phyloP scores from a whole-genome alignment of 2,329 filamentous ascomycete species.

The Chalaropsis thielavioides region DNA sequence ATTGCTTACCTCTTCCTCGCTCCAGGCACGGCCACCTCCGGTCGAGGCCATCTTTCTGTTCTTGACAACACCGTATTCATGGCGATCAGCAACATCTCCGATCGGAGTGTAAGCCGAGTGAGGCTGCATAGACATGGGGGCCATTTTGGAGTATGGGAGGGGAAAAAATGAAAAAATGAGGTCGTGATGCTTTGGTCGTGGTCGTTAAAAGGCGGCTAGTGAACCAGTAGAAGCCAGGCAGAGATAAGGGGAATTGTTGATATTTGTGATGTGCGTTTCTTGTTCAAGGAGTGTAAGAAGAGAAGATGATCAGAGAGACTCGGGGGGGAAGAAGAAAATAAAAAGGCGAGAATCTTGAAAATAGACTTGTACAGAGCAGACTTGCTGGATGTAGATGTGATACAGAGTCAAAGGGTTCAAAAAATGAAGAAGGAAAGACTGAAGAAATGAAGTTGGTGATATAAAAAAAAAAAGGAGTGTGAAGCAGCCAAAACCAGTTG shows the following conservation, averaged over 20 bases:
- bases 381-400: neutral
- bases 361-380: conserved; percentile 1
- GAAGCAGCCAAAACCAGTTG: conserved; percentile 20
- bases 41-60: conserved; percentile 54
- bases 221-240: neutral
- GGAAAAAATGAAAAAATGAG: neutral
- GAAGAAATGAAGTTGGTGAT: neutral
- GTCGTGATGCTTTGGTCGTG: conserved; percentile 17
- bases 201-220: conserved; percentile 8
- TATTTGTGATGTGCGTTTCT: neutral
- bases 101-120: conserved; percentile 35
- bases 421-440: neutral
- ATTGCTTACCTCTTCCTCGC: conserved; percentile 60
- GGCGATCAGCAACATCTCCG: conserved; percentile 41
- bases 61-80: conserved; percentile 48
- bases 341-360: neutral
- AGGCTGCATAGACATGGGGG: conserved; percentile 28
- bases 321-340: neutral
- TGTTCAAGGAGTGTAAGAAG: conserved; percentile 4
- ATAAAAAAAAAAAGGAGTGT: conserved; percentile 13
- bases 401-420: neutral
- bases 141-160: conserved; percentile 27
- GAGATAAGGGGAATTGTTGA: neutral
- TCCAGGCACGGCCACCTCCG: conserved; percentile 68
- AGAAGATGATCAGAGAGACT: conserved; percentile 2